Conservation (phyloP, 2,329 filamentous ascomycete species). For the Cercospora beticola region DNA sequence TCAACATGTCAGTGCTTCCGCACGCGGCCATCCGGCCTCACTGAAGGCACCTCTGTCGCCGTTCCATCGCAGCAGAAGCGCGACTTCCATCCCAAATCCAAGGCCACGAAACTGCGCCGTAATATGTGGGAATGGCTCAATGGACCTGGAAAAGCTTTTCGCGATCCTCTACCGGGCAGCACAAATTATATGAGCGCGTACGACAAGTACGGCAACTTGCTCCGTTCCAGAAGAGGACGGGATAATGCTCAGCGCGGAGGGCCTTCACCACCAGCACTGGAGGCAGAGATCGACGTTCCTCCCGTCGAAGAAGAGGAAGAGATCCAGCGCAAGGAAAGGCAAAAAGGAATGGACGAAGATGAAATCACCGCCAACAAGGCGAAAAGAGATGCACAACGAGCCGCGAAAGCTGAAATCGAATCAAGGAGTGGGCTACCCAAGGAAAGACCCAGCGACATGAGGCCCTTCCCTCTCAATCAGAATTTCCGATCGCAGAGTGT, state of each 20-base stretch:
- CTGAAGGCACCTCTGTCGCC: conserved; percentile 1
- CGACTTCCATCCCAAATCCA: conserved; percentile 22
- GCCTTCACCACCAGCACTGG: not conserved
- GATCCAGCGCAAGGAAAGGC: conserved; percentile 24
- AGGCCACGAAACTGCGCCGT: conserved; percentile 51
- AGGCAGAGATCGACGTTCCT: conserved; percentile 25
- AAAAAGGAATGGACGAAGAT: conserved; percentile 27
- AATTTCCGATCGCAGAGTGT: conserved; percentile 70
- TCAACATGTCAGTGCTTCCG: conserved; percentile 32
- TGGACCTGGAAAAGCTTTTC: conserved; percentile 52
- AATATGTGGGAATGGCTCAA: conserved; percentile 62
- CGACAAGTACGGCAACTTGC: conserved; percentile 50
- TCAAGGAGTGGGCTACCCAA: conserved; percentile 27
- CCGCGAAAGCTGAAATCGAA: conserved; percentile 25
- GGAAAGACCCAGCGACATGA: conserved; percentile 37
- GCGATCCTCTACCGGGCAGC: conserved; percentile 49
- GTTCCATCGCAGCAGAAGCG: conserved; percentile 17
- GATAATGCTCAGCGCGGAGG: conserved; percentile 25
- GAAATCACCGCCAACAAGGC: conserved; percentile 23
- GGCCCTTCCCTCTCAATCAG: conserved; percentile 73
- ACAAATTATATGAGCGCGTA: conserved; percentile 59
- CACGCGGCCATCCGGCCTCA: conserved; percentile 22
- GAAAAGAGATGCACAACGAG: conserved; percentile 22
- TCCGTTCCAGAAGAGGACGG: conserved; percentile 37
- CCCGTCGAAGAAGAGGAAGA: conserved; percentile 34